Conservation (phyloP, 176 grass and related monocot genomes). For the Bromus sterilis region DNA sequence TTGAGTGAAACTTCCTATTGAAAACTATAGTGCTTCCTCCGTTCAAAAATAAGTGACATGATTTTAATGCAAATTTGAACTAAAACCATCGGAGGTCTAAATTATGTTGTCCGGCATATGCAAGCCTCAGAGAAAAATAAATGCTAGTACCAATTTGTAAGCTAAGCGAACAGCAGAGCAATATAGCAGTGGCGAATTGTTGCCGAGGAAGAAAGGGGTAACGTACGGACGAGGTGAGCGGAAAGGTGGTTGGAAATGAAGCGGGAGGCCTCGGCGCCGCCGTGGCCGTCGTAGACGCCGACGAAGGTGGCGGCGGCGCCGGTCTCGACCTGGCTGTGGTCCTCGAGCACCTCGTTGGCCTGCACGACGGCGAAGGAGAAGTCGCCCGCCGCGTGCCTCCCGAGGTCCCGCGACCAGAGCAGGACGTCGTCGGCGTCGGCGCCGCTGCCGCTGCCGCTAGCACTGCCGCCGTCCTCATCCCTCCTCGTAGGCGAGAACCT, state of each 20-base stretch:
- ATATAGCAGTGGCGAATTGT: too few species aligned
- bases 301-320: slow-evolving; percentile 60
- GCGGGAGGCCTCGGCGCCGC: slow-evolving; percentile 83
- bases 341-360: slow-evolving; percentile 93
- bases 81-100: too few species aligned
- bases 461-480: slow-evolving; percentile 58
- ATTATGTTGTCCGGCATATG: too few species aligned
- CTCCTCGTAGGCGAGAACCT: slow-evolving; percentile 76
- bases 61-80: too few species aligned
- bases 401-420: slow-evolving; percentile 85
- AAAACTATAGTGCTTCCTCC: too few species aligned
- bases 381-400: slow-evolving; percentile 63
- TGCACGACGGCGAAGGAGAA: slow-evolving; percentile 95
- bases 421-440: slow-evolving; percentile 45
- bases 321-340: slow-evolving; percentile 95
- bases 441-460: background rate
- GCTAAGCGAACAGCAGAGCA: background rate
- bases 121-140: background rate
- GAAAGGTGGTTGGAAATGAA: slow-evolving; percentile 90
- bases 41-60: too few species aligned
- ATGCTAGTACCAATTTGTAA: background rate
- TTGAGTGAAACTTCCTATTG: too few species aligned
- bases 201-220: background rate
- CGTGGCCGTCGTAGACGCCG: slow-evolving; percentile 96
- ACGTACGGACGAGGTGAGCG: slow-evolving; percentile 86